Conservation (phyloP, 345 rosid genomes). For the Syzygium jambos region DNA sequence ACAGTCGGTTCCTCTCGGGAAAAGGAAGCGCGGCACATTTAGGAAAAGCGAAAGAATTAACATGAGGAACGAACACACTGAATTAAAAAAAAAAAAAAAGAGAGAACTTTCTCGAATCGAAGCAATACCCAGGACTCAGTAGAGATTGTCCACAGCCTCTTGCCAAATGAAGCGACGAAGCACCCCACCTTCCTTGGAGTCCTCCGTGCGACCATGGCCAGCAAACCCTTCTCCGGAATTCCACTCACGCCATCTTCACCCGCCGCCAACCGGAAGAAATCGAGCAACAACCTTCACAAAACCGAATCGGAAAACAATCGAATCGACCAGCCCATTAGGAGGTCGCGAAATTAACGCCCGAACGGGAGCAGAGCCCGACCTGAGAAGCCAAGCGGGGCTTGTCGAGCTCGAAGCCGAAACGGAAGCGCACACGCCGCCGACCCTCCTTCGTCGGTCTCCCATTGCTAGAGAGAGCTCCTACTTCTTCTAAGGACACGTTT, state of each 20-base stretch:
- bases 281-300: neutral
- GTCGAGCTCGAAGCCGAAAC: too few species aligned
- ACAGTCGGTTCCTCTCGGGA: too few species aligned
- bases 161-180: constrained; percentile 94
- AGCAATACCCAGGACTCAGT: constrained; percentile 32
- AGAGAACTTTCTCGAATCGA: neutral
- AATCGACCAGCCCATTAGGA: neutral
- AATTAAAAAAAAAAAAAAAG: too few species aligned
- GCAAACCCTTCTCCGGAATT: constrained; percentile 87
- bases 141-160: constrained; percentile 71
- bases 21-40: too few species aligned
- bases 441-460: neutral
- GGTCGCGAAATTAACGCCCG: neutral
- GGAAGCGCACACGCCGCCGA: neutral
- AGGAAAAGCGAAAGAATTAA: too few species aligned
- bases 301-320: neutral
- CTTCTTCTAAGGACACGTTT: too few species aligned
- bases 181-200: constrained; percentile 66
- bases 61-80: too few species aligned
- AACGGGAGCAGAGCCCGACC: neutral
- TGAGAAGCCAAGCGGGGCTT: neutral
- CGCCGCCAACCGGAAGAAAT: neutral
- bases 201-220: constrained; percentile 80
- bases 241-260: constrained; percentile 82
- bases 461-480: neutral